Base-by-base conservation (phyloP, 2,329 filamentous ascomycete species). In the Diaporthe capsici region DNA sequence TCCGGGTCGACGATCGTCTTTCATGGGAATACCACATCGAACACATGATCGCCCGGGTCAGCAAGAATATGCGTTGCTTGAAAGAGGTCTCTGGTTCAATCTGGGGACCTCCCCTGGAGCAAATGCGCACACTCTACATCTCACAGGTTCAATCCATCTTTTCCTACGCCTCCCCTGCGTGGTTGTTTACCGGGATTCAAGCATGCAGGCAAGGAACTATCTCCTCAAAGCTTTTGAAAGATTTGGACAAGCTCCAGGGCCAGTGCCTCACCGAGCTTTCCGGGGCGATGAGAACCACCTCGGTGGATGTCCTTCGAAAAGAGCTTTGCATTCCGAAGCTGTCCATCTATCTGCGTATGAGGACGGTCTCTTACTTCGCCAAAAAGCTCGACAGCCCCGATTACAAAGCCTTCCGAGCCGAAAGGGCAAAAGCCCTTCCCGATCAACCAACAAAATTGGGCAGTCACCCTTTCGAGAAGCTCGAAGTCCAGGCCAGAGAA, bases 391-490 rank as follows among this genome's bases (percentile, higher is more conserved):
- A 42, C 5, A 25, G 34, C 22, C 58, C 58, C 58, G 17, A 42
- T 15, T 42, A 42, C 37, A 4, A 2, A 42, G 34, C 22, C 2
- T 25, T 61, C 7, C 17, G 22, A 13, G 9, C 13, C 7, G 20
- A 39, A 10, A 60, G 17, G 57, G 34, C 34, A 0, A 5, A 1
- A 20, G 53, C 53, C 5, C 25, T 55, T 31, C 4, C 13, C 53
- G 2, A 31, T 13, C 1, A 6, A 2, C 0, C 12, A 10, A 10
- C 10, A 4, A 10, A 13, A 31, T 55, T 31, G 7, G 1, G 7
- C 4, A 31, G 34, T 3, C 58, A 61, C 34, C 34, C 58, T 25
- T 42, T 61, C 5, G 10, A 61, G 58, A 22, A 61, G 22, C 34
- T 61, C 7, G 10, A 25, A 4, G 12, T 5, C 10, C 58, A 42